Evolutionary conservation across 495 filamentous ascomycete species (phyloP), one percentile per base, ranked within the genome.

Genomic region (Hyphodiscus hymeniophilus): DNA sequence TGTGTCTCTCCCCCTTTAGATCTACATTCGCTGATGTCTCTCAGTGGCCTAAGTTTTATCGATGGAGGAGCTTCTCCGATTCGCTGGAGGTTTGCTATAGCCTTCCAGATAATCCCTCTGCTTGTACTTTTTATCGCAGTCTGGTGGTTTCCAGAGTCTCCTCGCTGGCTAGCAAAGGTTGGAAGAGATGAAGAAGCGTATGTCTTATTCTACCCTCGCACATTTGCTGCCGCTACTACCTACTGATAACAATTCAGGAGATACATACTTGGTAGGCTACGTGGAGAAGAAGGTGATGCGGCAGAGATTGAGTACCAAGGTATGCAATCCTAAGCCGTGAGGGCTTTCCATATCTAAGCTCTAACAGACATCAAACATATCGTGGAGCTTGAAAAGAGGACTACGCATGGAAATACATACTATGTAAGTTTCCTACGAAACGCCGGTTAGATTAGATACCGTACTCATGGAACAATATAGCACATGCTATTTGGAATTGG

Each of bases 41-140:
- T 6, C 8, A 45, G 42, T 56, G 79, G 77, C 8, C 62, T 77
- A n/a, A 76, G 73, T 6, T 77, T 70, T 54, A 69, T 81, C 54
- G 70, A 80, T 38, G 66, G 65, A 22, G 76, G 76, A 28, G 62
- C 63, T 21, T 76, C 76, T 21, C 49, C 76, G 16, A 71, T 84
- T 56, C 68, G 72, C 44, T 85, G 81, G 81, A 65, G 81, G 21
- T 83, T 87, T 55, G 82, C 81, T 0, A 79, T 87, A 50, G 82
- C 74, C 0, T 85, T 87, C 65, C 82, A 85, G 56, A 83, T 84
- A 45, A 64, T 82, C 40, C 77, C 77, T 23, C 68, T 84, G 1
- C 55, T 84, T n/a, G 42, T 77, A 17, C 68, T 80, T 0, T 50
- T 78, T 10, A 55, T 59, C 18, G 63, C 58, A 10, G 68, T 81